A percentile compares a stretch with the other conserved stretches of the same genome.
These are phyloP conservation scores for Hypoxylon lienhwacheense DNA, from an alignment of 495 filamentous ascomycete species.

Conservation along the genomic window DNA sequence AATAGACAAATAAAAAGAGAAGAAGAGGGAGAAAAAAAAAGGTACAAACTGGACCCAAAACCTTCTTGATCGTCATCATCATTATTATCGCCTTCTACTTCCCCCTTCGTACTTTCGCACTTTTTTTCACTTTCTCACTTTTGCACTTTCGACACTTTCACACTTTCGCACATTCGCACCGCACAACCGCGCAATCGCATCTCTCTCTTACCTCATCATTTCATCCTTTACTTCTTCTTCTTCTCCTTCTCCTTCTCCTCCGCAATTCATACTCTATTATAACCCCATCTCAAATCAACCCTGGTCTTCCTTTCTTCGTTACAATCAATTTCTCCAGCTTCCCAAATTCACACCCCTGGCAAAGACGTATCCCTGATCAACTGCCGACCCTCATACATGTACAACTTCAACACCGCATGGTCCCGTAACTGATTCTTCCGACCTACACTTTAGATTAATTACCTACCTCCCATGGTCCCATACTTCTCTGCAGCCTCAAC, in stretches of 20 bases:
- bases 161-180: too few relatives aligned
- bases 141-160: too few relatives aligned
- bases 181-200: too few relatives aligned
- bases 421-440: slow-evolving; percentile 33
- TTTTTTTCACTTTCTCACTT: too few relatives aligned
- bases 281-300: too few relatives aligned
- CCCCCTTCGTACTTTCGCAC: too few relatives aligned
- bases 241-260: slow-evolving; percentile 16
- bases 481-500: slow-evolving; percentile 30
- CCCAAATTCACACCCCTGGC: slow-evolving; percentile 6
- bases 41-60: slow-evolving; percentile 23
- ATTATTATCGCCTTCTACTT: slow-evolving; percentile 32
- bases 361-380: slow-evolving; percentile 17
- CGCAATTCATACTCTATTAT: too few relatives aligned
- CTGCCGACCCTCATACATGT: slow-evolving; percentile 34
- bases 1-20: too few relatives aligned
- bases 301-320: slow-evolving; percentile 10
- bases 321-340: slow-evolving; percentile 20
- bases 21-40: slow-evolving; percentile 3
- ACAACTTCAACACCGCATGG: slow-evolving; percentile 23
- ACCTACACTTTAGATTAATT: slow-evolving; percentile 33
- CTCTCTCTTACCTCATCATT: slow-evolving; percentile 32
- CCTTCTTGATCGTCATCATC: slow-evolving; percentile 32
- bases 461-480: too few relatives aligned
- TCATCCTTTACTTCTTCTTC: too few relatives aligned